Percentiles rank a stretch among this genome's conserved stretches.
Conservation (phyloP, 192 early-diverging fungal genomes). For the Podila minutissima region DNA sequence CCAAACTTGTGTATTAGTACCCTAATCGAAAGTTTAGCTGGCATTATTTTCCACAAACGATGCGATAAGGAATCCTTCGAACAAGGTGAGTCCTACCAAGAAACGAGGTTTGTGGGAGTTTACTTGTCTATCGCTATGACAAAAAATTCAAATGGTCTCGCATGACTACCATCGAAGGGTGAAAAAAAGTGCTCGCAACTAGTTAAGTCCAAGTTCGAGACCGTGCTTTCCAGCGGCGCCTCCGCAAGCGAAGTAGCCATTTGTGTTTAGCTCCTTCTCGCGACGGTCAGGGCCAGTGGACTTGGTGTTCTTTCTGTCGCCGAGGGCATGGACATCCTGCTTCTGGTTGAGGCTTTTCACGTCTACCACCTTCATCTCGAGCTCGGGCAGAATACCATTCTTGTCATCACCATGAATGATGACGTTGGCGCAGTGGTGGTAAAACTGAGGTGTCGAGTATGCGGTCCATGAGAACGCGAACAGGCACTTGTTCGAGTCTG, state of each 20-base stretch:
- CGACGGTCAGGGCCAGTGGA: conserved; percentile 14
- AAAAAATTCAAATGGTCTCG: too few relatives aligned
- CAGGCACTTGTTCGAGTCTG: conserved; percentile 42
- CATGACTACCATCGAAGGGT: too few relatives aligned
- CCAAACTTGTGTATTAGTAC: too few relatives aligned
- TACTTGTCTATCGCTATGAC: too few relatives aligned
- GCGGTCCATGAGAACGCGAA: conserved; percentile 76
- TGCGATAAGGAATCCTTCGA: too few relatives aligned
- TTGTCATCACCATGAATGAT: conserved; percentile 52
- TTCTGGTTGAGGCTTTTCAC: background rate
- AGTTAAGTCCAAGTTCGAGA: conserved; percentile 15
- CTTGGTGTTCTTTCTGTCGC: conserved; percentile 10
- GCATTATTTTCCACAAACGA: too few relatives aligned
- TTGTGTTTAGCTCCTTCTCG: conserved; percentile 9
- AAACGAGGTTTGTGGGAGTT: too few relatives aligned
- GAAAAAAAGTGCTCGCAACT: too few relatives aligned
- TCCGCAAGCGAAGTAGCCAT: conserved; percentile 23
- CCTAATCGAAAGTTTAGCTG: too few relatives aligned
- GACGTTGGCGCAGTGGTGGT: conserved; percentile 81
- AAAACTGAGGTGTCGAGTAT: conserved; percentile 74
- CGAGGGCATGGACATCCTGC: conserved; percentile 17
- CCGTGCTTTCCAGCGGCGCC: conserved; percentile 19
- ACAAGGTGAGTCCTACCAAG: too few relatives aligned
- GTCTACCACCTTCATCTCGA: conserved; percentile 40
- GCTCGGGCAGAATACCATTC: conserved; percentile 11